Base-by-base conservation (phyloP, 139 green algal species). In the Coelastrella sp. region DNA sequence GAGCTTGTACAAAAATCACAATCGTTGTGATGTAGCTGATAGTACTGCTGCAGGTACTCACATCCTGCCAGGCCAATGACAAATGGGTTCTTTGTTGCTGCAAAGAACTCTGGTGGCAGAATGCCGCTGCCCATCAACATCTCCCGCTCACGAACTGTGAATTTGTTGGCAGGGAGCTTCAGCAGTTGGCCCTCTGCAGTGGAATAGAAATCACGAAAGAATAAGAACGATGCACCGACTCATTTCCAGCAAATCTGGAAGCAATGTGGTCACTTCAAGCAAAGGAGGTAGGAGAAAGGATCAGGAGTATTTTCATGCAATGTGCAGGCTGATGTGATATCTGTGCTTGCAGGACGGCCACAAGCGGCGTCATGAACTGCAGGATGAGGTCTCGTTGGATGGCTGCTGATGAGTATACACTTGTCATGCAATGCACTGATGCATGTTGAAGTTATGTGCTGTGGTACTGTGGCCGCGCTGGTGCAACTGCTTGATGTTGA, bases 81-180 rank as follows among this genome's bases (percentile, higher is more conserved):
- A 72, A 96, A 96, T 6, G 94, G 94, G 90, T 96, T 96, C 49
- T 85, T 92, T 0, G 92, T 92, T 6, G 89, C 94, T 7, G 57
- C 19, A 89, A 97, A 97, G 84, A 96, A 97, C 90, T 96, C 95
- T 7, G 84, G 27, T 19, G 95, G 95, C 85, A 95, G 88, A 59
- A 95, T 94, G 79, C 92, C 91, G 15, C 82, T 93, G 87, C 95
- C 95, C 11, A 95, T 96, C 49, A 99, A 89, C 96, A 98, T 98
- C 92, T 99, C 97, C n/a, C 94, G 93, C 92, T 99, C 97, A 6
- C 97, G 92, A 14, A 97, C 95, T 0, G 96, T 98, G 95, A 98
- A 98, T 94, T 97, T 97, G 92, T 95, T 93, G 87, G 92, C 93
- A 0, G 95, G 96, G 72, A 98, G 93, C 92, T 97, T 96, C 8